These are phyloP conservation scores for Chrysophaeum taylorii DNA, from an alignment of 352 stramenopile genomes.

Conservation along the genomic window DNA sequence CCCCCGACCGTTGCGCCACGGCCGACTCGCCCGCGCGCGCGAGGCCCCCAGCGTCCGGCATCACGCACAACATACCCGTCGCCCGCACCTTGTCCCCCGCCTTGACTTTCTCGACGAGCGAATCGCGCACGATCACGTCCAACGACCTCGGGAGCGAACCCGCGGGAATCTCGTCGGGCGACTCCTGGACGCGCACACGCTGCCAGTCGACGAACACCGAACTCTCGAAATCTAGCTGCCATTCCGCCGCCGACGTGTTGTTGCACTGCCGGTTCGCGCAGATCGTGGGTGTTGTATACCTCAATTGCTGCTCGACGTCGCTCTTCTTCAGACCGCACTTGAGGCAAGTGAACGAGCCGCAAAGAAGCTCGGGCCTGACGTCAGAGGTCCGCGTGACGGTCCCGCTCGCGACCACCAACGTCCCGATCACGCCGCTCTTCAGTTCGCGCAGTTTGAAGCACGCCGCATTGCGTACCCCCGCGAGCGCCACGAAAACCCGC, in stretches of 20 bases:
- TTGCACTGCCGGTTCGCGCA: conserved; percentile 90
- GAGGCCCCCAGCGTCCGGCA: conserved; percentile 87
- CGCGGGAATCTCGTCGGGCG: conserved; percentile 93
- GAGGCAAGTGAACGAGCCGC: conserved; percentile 82
- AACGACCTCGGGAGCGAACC: conserved; percentile 91
- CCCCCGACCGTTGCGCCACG: conserved; percentile 22
- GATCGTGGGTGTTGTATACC: conserved; percentile 87
- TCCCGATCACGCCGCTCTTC: conserved; percentile 77
- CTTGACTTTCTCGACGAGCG: conserved; percentile 92
- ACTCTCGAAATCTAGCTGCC: conserved; percentile 33
- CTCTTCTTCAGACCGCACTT: conserved; percentile 80
- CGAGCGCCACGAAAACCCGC: conserved; percentile 57
- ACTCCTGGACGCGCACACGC: conserved; percentile 94
- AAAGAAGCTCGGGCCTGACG: conserved; percentile 89
- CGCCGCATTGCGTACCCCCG: conserved; percentile 36
- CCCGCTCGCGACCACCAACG: conserved; percentile 77
- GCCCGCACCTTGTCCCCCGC: conserved; percentile 87
- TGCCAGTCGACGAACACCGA: conserved; percentile 98
- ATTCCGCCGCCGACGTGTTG: conserved; percentile 66
- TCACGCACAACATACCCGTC: conserved; percentile 82
- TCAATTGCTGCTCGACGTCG: conserved; percentile 91
- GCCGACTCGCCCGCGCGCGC: conserved; percentile 47
- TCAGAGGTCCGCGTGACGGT: conserved; percentile 95
- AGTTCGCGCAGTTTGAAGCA: conserved; percentile 80
- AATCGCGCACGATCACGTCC: conserved; percentile 91